Conservation (phyloP, 306 rosid species). For the Acacia confusa region DNA sequence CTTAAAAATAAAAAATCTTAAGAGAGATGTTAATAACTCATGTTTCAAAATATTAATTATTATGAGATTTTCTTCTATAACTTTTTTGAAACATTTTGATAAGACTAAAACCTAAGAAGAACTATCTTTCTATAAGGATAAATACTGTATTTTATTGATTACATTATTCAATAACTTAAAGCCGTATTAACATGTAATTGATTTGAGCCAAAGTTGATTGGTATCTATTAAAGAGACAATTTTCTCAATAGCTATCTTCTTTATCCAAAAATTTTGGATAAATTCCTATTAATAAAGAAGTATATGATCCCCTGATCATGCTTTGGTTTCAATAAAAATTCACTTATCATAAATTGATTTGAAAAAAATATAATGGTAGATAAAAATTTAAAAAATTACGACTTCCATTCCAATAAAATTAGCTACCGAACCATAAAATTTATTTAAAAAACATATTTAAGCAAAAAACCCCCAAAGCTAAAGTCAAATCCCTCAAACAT, state of each 20-base stretch:
- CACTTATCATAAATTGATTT: neutral
- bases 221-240: neutral
- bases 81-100: too few species aligned
- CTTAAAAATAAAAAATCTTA: too few species aligned
- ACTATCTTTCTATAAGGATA: neutral
- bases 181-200: neutral
- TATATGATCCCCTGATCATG: neutral
- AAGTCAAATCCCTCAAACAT: constrained; percentile 1
- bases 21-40: too few species aligned
- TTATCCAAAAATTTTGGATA: neutral
- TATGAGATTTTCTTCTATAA: too few species aligned
- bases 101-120: too few species aligned
- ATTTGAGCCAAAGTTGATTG: neutral
- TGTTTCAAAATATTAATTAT: too few species aligned
- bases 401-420: neutral
- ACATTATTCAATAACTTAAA: neutral
- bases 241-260: neutral
- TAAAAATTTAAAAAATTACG: neutral
- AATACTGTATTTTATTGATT: neutral
- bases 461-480: neutral
- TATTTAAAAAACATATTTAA: neutral
- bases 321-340: neutral
- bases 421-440: neutral
- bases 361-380: neutral
- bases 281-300: neutral